phyloP scores from a whole-genome alignment of 2,329 filamentous ascomycete genomes.

The Chalaropsis ovoidea region DNA sequence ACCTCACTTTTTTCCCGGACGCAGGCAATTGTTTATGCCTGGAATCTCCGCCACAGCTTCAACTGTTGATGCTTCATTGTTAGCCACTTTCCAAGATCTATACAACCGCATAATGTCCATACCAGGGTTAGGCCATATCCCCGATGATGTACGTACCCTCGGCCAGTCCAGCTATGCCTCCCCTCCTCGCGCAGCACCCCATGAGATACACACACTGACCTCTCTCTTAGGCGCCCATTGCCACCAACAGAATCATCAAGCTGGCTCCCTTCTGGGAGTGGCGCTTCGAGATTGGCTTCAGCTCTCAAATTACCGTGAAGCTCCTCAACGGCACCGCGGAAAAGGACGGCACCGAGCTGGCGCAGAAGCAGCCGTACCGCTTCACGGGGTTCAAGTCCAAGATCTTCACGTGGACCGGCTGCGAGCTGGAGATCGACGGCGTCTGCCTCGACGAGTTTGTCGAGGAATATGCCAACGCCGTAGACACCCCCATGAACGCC shows the following conservation, averaged over 20 bases:
- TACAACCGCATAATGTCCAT: constrained; percentile 50
- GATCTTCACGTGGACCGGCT: constrained; percentile 87
- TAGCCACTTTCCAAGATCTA: neutral
- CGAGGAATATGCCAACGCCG: constrained; percentile 55
- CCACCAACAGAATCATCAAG: constrained; percentile 38
- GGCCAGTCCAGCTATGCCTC: constrained; percentile 26
- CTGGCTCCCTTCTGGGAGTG: constrained; percentile 62
- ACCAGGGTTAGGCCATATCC: constrained; percentile 60
- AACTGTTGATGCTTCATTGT: neutral
- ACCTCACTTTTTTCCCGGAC: too few species aligned
- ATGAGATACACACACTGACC: neutral
- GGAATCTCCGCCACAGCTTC: too few species aligned
- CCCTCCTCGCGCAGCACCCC: constrained; percentile 16
- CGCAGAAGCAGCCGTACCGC: constrained; percentile 64
- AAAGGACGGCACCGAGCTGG: constrained; percentile 89
- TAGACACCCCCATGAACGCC: constrained; percentile 70
- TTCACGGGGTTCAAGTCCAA: constrained; percentile 77
- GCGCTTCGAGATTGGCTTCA: constrained; percentile 60
- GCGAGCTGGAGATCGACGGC: constrained; percentile 66
- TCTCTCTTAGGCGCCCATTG: constrained; percentile 14
- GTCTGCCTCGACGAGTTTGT: constrained; percentile 44
- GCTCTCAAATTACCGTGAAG: constrained; percentile 41
- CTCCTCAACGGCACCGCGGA: constrained; percentile 76
- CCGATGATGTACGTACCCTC: constrained; percentile 42
- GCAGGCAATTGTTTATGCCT: too few species aligned